phyloP scores from a whole-genome alignment of 768 basidiomycete genomes.

The Daedalea quercina region DNA sequence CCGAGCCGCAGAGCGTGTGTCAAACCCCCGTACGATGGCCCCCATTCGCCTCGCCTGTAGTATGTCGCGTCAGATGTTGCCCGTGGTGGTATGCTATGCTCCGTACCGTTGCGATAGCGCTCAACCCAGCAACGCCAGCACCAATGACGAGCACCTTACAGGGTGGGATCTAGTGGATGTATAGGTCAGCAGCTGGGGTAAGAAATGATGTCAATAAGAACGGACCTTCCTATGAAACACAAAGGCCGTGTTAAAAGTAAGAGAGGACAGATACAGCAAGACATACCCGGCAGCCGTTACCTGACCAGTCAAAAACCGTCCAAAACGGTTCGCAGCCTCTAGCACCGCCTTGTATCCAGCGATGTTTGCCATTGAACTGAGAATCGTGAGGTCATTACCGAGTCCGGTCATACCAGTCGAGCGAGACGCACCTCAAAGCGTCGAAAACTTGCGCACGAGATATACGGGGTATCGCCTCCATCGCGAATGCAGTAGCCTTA shows the following conservation, averaged over 20 bases:
- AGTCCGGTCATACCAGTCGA: not conserved
- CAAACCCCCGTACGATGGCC: constrained; percentile 85
- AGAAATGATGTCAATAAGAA: not conserved
- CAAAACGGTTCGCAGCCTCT: constrained; percentile 87
- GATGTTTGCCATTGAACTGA: constrained; percentile 89
- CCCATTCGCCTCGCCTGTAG: constrained; percentile 71
- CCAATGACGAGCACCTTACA: constrained; percentile 85
- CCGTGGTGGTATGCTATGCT: not conserved
- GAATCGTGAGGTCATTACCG: not conserved
- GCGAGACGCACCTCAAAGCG: constrained; percentile 58
- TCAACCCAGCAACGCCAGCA: constrained; percentile 83
- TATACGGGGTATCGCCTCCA: constrained; percentile 91
- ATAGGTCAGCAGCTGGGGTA: not conserved
- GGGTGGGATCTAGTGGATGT: constrained; percentile 58
- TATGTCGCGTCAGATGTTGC: not conserved
- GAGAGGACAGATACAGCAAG: constrained; percentile 3
- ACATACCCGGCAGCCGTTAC: constrained; percentile 85
- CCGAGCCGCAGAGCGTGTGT: constrained; percentile 76
- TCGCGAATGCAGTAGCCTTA: constrained; percentile 72
- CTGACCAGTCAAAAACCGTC: constrained; percentile 85
- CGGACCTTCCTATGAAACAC: constrained; percentile 30
- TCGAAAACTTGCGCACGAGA: constrained; percentile 89
- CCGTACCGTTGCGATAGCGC: constrained; percentile 77
- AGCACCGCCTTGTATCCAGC: constrained; percentile 90
- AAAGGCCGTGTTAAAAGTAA: not conserved